Percentiles rank a stretch among this genome's conserved stretches.
phyloP scores from a whole-genome alignment of 2,329 filamentous ascomycete species.

The Aspergillus puulaauensis region DNA sequence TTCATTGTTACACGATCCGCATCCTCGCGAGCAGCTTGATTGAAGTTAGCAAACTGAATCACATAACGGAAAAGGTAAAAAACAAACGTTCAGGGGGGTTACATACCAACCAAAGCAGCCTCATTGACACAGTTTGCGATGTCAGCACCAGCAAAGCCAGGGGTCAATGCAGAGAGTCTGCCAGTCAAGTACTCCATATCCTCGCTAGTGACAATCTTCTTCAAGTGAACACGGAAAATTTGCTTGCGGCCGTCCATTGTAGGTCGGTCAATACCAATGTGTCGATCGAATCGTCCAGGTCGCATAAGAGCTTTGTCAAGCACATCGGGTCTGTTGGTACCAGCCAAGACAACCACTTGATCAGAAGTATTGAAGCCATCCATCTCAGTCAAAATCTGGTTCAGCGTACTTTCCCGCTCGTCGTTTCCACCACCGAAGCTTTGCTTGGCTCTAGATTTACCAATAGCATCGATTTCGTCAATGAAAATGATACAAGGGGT shows the following conservation, averaged over 20 bases:
- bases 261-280: conserved; percentile 90
- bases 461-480: conserved; percentile 98
- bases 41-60: conserved; percentile 36
- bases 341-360: conserved; percentile 93
- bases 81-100: not conserved
- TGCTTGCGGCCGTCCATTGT: conserved; percentile 97
- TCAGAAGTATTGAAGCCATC: conserved; percentile 97
- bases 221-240: conserved; percentile 91
- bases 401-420: conserved; percentile 93
- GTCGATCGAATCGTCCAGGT: conserved; percentile 93
- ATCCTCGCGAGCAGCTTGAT: conserved; percentile 74
- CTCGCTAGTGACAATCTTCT: conserved; percentile 91
- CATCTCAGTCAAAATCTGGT: conserved; percentile 99
- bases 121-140: conserved; percentile 99
- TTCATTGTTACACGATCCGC: conserved; percentile 79
- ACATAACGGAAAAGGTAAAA: conserved; percentile 38
- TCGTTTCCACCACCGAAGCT: conserved; percentile 90
- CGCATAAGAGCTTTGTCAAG: conserved; percentile 95
- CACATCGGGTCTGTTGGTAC: conserved; percentile 93
- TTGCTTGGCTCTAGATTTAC: conserved; percentile 80
- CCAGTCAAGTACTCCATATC: conserved; percentile 85
- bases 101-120: conserved; percentile 88
- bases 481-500: conserved; percentile 99
- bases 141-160: conserved; percentile 94
- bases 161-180: conserved; percentile 85